phyloP scores from a whole-genome alignment of 208 protist species.

The Crithidia brevicula region DNA sequence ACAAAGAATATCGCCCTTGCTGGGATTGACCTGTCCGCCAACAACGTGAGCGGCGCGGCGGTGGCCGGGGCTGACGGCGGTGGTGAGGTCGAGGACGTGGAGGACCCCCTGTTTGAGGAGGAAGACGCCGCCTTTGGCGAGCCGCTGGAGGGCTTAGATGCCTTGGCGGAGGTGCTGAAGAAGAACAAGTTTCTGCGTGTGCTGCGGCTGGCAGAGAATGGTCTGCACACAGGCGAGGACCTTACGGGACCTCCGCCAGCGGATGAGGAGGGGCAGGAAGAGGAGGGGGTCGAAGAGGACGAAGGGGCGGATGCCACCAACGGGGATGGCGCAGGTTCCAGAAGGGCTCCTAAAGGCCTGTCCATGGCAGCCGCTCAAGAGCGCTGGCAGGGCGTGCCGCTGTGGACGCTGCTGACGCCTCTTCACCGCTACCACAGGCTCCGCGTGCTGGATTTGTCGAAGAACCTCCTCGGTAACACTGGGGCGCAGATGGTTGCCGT shows the following conservation, averaged over 20 bases:
- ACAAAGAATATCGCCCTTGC: slow-evolving; percentile 82
- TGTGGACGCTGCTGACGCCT: slow-evolving; percentile 77
- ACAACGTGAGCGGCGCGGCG: slow-evolving; percentile 45
- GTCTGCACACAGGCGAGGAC: slow-evolving; percentile 85
- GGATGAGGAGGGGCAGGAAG: slow-evolving; percentile 49
- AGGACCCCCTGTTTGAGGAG: slow-evolving; percentile 73
- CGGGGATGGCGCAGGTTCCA: too few relatives aligned
- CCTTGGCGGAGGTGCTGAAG: slow-evolving; percentile 84
- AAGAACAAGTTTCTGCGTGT: slow-evolving; percentile 92
- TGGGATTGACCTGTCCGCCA: slow-evolving; percentile 75
- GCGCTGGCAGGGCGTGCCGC: slow-evolving; percentile 69
- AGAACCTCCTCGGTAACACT: slow-evolving; percentile 64
- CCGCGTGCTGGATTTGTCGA: slow-evolving; percentile 73
- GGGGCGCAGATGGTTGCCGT: slow-evolving; percentile 84
- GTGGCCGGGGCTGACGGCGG: slow-evolving; percentile 2
- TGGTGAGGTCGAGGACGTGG: slow-evolving; percentile 49
- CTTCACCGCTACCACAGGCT: slow-evolving; percentile 79
- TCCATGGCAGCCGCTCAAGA: slow-evolving; percentile 28
- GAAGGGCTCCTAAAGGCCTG: background rate
- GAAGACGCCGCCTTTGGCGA: slow-evolving; percentile 89
- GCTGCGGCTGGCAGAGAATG: slow-evolving; percentile 73
- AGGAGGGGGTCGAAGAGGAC: background rate
- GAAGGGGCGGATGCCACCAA: background rate
- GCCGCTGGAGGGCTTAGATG: slow-evolving; percentile 72
- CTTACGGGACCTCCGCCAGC: slow-evolving; percentile 38